Evolutionary conservation across 805 yeast species (phyloP), one percentile per base, ranked within the genome.

Genomic region (Tetrapisispora iriomotensis): DNA sequence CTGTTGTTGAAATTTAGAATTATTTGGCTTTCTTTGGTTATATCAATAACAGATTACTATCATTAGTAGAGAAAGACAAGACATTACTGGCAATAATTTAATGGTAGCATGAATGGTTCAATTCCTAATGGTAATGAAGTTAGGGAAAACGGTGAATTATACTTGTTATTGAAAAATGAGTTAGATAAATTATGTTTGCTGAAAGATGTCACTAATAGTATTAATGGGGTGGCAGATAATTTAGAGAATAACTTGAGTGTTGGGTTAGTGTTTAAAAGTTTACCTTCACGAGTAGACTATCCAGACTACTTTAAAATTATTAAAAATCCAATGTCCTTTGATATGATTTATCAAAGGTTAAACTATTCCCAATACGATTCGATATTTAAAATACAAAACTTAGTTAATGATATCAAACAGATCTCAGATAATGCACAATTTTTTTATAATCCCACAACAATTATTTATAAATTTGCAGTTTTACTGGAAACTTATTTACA

Each of bases 341-440:
- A 79, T 48, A 77, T 80, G 46, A 74, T 88, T 42, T 77, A 74
- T 42, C 72, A 77, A 47, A 69, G 74, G 44, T 61, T 83, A 26
- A 61, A 60, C 34, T 87, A 87, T 61, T 59, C 67, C 2, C 28
- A 33, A 15, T 33, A 33, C 17, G 28, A 33, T 33, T 33, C 36
- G 13, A 33, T 33, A 2, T 33, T 23, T 23, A 68, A 67, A 29
- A 75, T 86, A 1, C 83, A 79, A 50, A 79, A 75, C 34, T 87
- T 87, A 55, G 65, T 90, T 27, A 71, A 67, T 44, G 96, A 88
- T 57, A 56, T 88, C 42, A 84, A 80, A 1, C 94, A 84, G 59
- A 83, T 90, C 38, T 72, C 84, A 0, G 85, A 94, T 87, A 90
- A 90, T 55, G 96, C 96, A 1, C 74, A 82, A 43, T 73, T 78